These are phyloP conservation scores for Cladophialophora chaetospira DNA, from an alignment of 2,329 filamentous ascomycete species.

Conservation along the genomic window DNA sequence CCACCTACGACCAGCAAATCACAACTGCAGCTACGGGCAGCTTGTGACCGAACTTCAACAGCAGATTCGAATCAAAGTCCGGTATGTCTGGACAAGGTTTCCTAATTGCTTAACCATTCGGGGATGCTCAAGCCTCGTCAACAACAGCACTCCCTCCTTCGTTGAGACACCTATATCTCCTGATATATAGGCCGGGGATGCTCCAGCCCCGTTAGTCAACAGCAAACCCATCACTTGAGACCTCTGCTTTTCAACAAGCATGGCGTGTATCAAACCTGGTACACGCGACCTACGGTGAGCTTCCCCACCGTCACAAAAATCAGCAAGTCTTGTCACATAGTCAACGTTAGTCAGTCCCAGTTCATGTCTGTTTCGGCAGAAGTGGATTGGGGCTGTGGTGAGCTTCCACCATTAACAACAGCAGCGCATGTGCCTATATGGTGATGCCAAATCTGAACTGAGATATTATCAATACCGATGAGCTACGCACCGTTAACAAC, in stretches of 20 bases:
- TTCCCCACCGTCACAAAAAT: conserved; percentile 30
- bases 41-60: conserved; percentile 10
- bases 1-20: not conserved
- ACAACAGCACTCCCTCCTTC: conserved; percentile 26
- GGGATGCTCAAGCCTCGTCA: conserved; percentile 28
- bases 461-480: conserved; percentile 9
- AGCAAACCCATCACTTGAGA: conserved; percentile 9
- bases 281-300: conserved; percentile 25
- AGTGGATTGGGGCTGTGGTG: conserved; percentile 11
- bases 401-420: conserved; percentile 28
- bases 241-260: not conserved
- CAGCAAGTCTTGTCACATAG: conserved; percentile 29
- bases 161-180: conserved; percentile 3
- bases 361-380: not conserved
- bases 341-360: conserved; percentile 11
- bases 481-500: conserved; percentile 24
- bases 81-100: too few species aligned
- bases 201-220: conserved; percentile 15
- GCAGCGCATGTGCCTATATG: conserved; percentile 16
- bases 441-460: conserved; percentile 13
- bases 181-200: conserved; percentile 15
- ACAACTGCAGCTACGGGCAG: not conserved
- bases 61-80: not conserved
- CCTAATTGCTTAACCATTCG: not conserved
- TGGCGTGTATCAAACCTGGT: not conserved